Evolutionary conservation across 441 rosid genomes (phyloP), one percentile per base, ranked within the genome.

Genomic region (Bruguiera hainesii): DNA sequence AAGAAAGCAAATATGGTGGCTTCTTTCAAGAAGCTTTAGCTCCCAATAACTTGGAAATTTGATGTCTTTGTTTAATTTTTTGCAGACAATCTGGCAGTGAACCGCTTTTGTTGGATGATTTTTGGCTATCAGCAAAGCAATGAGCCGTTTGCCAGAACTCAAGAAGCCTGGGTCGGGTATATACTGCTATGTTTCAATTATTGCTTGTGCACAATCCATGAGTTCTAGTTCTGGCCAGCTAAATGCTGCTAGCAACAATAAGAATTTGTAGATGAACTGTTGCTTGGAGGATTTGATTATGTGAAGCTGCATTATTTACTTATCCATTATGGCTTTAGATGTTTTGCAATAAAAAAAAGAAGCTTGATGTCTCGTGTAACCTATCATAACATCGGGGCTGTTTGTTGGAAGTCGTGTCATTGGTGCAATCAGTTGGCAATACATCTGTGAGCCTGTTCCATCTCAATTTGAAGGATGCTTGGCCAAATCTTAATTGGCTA

Each of bases 101-200:
- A 18, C 1, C n/a, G 60, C 56, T 42, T 68, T 55, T 71, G 73
- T 76, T 81, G 79, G 70, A 78, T 78, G 72, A 71, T 57, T 64
- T 76, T 71, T 67, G 56, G 67, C 65, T 55, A 35, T 61, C 68
- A 73, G 60, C 60, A 60, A 60, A 75, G 80, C 72, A 65, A 80
- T 78, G 81, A 84, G 70, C 52, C 74, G 55, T 68, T 37, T 8
- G 0, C 28, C 74, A 15, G 83, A 74, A 39, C 74, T 68, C 64
- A 69, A 60, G 28, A 69, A 51, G 58, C 28, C 74, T 67, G 21
- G 53, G 53, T 78, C 85, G 65, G 85, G 85, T 82, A 76, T 59
- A 30, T 58, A 29, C 18, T 46, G 23, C 48, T 42, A 26, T 55
- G 13, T 39, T 25, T 68, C 28, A 19, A 37, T 51, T 57, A 23